These are phyloP conservation scores for Rhodotorula sp. DNA, from an alignment of 1,284 basidiomycete species.

Conservation along the genomic window DNA sequence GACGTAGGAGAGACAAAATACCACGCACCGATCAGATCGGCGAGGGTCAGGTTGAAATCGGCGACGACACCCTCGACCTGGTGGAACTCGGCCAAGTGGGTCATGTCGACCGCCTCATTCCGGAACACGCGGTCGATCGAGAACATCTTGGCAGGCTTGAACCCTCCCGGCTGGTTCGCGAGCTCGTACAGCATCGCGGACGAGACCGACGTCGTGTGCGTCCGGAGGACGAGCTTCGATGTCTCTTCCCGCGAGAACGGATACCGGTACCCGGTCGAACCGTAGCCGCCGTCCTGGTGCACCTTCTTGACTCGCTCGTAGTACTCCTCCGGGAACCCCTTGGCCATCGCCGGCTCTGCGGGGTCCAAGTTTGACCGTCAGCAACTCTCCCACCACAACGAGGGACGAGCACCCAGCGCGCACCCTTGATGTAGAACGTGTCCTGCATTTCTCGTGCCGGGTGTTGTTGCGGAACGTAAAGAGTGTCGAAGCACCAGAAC, in stretches of 20 bases:
- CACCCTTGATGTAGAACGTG: constrained; percentile 95
- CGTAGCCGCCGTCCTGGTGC: constrained; percentile 81
- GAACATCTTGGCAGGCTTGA: constrained; percentile 95
- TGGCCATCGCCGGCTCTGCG: neutral
- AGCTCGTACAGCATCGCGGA: constrained; percentile 92
- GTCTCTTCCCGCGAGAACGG: constrained; percentile 93
- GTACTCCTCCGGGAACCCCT: constrained; percentile 74
- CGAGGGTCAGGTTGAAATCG: constrained; percentile 89
- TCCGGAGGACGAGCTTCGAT: constrained; percentile 85
- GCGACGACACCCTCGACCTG: constrained; percentile 99
- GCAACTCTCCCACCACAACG: neutral
- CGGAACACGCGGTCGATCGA: constrained; percentile 98
- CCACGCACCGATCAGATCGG: constrained; percentile 82
- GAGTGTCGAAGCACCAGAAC: constrained; percentile 99
- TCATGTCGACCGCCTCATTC: constrained; percentile 98
- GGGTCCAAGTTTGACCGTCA: too few relatives aligned
- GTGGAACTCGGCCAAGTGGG: constrained; percentile 99
- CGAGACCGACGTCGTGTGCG: constrained; percentile 95
- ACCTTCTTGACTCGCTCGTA: constrained; percentile 83
- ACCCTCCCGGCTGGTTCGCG: constrained; percentile 71
- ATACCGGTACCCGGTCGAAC: constrained; percentile 96
- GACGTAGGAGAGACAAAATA: too few relatives aligned
- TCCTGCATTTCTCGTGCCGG: constrained; percentile 97
- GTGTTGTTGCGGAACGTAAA: constrained; percentile 99
- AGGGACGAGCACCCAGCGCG: neutral